Conservation (phyloP, 2,329 filamentous ascomycete species). For the Alternaria sp. region DNA sequence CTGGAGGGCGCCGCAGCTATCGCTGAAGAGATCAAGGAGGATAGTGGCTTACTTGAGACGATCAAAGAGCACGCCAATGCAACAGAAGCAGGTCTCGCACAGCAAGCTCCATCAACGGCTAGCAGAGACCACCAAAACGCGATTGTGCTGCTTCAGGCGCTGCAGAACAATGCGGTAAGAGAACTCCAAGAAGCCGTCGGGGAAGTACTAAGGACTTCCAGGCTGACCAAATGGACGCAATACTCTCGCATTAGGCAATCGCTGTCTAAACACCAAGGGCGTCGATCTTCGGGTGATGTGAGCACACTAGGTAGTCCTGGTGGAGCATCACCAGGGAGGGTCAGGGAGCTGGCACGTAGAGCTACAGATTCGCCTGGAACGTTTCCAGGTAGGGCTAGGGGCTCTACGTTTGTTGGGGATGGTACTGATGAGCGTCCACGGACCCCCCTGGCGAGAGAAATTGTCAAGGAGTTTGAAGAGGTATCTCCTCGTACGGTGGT, state of each 20-base stretch:
- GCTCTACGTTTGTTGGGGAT: constrained; percentile 6
- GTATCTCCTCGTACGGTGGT: constrained; percentile 8
- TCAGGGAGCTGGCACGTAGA: constrained; percentile 13
- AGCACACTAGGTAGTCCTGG: constrained; percentile 7
- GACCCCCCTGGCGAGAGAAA: constrained; percentile 8
- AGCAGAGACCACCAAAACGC: constrained; percentile 48
- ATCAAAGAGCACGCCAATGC: constrained; percentile 45
- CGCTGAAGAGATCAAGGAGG: constrained; percentile 38
- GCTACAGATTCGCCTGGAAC: constrained; percentile 9
- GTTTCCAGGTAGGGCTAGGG: constrained; percentile 8
- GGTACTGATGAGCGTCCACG: not conserved
- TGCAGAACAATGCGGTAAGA: constrained; percentile 46
- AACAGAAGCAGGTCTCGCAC: constrained; percentile 32
- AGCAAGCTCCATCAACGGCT: constrained; percentile 30
- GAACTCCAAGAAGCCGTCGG: constrained; percentile 13
- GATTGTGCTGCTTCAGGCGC: constrained; percentile 46
- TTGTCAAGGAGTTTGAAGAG: constrained; percentile 11
- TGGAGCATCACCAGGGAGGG: constrained; percentile 14
- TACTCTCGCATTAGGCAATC: constrained; percentile 33
- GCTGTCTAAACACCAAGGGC: constrained; percentile 32
- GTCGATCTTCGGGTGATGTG: constrained; percentile 17
- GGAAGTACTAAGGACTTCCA: constrained; percentile 24
- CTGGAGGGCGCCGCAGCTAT: constrained; percentile 39
- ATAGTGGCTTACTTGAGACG: constrained; percentile 39
- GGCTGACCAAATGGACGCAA: constrained; percentile 33